phyloP scores from a whole-genome alignment of 768 basidiomycete genomes.

The Termitomyces sp. region DNA sequence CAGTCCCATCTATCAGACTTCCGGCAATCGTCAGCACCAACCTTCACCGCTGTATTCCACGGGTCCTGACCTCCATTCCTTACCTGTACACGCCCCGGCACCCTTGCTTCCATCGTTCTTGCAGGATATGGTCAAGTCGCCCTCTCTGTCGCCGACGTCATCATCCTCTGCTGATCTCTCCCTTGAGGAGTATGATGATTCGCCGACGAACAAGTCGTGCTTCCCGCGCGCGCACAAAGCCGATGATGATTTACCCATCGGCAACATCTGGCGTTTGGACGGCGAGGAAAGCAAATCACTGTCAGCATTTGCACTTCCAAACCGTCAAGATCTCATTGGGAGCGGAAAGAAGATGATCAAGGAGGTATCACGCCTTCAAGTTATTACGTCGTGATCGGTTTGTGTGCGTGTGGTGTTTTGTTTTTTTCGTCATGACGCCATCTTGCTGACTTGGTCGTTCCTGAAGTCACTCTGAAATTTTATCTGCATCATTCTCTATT shows the following conservation, averaged over 20 bases:
- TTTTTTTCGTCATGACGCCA: background rate
- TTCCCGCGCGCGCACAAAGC: constrained; percentile 24
- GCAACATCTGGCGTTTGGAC: constrained; percentile 70
- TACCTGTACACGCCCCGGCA: constrained; percentile 33
- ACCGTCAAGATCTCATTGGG: constrained; percentile 31
- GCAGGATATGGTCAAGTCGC: constrained; percentile 68
- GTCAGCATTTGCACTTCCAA: constrained; percentile 43
- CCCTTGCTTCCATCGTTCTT: constrained; percentile 74
- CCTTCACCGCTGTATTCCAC: constrained; percentile 35
- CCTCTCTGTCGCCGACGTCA: constrained; percentile 59
- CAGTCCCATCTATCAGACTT: constrained; percentile 64
- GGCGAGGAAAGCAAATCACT: constrained; percentile 63
- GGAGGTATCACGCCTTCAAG: constrained; percentile 26
- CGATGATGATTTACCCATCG: constrained; percentile 29
- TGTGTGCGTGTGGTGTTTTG: constrained; percentile 4
- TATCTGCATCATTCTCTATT: constrained; percentile 9
- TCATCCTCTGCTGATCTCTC: constrained; percentile 65
- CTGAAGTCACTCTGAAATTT: constrained; percentile 1
- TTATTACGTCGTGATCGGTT: constrained; percentile 16
- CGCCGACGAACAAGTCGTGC: constrained; percentile 20
- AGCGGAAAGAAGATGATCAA: constrained; percentile 33
- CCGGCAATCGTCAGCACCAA: constrained; percentile 32
- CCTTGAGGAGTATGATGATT: constrained; percentile 51
- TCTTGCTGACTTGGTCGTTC: background rate
- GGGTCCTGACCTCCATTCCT: constrained; percentile 25